These are phyloP conservation scores for Saccharomyces hybrid DNA, from an alignment of 1,139 yeast genomes.

Conservation along the genomic window DNA sequence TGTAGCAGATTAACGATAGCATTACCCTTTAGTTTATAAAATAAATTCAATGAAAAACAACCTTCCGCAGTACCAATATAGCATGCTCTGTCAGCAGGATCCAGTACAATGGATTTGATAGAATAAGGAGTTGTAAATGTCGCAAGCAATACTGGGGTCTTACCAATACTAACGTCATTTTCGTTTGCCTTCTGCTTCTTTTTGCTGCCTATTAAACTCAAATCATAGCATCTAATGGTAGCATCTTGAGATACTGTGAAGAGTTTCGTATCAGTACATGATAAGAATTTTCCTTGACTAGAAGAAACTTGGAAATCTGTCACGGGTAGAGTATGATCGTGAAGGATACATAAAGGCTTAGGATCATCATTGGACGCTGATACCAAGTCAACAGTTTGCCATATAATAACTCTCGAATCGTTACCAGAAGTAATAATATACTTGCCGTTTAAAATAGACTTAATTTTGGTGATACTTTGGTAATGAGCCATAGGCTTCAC, in stretches of 20 bases:
- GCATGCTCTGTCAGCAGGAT: constrained; percentile 71
- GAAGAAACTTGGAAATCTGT: constrained; percentile 44
- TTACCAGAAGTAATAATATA: constrained; percentile 67
- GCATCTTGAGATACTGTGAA: constrained; percentile 69
- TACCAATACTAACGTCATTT: background rate
- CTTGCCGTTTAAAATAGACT: constrained; percentile 57
- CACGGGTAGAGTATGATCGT: constrained; percentile 71
- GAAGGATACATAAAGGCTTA: constrained; percentile 44
- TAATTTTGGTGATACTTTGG: constrained; percentile 57
- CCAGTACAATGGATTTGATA: constrained; percentile 55
- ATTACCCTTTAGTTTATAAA: constrained; percentile 16
- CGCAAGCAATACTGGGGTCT: constrained; percentile 39
- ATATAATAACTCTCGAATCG: constrained; percentile 72
- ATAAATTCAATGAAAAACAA: constrained; percentile 20
- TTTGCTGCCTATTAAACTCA: constrained; percentile 22
- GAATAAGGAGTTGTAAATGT: constrained; percentile 62
- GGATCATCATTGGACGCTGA: constrained; percentile 26
- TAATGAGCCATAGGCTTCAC: constrained; percentile 75
- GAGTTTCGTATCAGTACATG: constrained; percentile 50
- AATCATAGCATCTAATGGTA: constrained; percentile 61
- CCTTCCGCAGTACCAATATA: constrained; percentile 70
- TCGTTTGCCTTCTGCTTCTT: constrained; percentile 14
- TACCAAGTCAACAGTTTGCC: constrained; percentile 59
- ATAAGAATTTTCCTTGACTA: constrained; percentile 20
- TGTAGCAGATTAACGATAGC: constrained; percentile 21